Evolutionary conservation across 768 basidiomycete genomes (phyloP), one percentile per base, ranked within the genome.

Genomic region (Suillus subaureus): DNA sequence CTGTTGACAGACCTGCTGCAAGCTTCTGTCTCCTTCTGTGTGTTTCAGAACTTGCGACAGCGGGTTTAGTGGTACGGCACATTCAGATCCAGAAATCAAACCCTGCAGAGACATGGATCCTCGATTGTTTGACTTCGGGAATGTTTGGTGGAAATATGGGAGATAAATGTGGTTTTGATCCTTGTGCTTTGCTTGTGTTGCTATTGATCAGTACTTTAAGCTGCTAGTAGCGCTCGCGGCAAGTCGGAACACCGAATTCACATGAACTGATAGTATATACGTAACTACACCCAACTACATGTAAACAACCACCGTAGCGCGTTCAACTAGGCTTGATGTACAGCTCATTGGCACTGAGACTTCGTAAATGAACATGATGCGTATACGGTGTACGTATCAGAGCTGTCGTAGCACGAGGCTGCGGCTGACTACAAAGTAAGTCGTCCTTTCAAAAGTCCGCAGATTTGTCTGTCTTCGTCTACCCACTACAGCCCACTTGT

Each of bases 41-140:
- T 97, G 92, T 75, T 97, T 97, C 61, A 96, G 83, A 31, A 98
- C 90, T 70, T 94, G 91, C 3, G 92, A 88, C 31, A 99, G 82
- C 3, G 96, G 96, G 74, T 97, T 98, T 58, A 90, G 83, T 1
- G 89, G 82, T 23, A 89, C 85, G 15, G 90, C 91, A 77, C 96
- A 97, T 79, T 98, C 97, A 52, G 94, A 85, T 64, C 94, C 96
- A 65, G 93, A 94, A 67, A 95, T 86, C 47, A 95, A 81, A 64
- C 89, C 84, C 80, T 91, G 90, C 63, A 93, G 81, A 28, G 91
- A 91, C 91, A 92, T 92, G 63, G 61, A n/a, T 62, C 5, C 23
- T 56, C 28, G 16, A 51, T 26, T 4, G n/a, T n/a, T n/a, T n/a
- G 31, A 56, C 6, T 33, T 33, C 12, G 42, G 26, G 35, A 5